Conservation (phyloP, 139 green algal genomes). For the Prasinococcaceae sp. region DNA sequence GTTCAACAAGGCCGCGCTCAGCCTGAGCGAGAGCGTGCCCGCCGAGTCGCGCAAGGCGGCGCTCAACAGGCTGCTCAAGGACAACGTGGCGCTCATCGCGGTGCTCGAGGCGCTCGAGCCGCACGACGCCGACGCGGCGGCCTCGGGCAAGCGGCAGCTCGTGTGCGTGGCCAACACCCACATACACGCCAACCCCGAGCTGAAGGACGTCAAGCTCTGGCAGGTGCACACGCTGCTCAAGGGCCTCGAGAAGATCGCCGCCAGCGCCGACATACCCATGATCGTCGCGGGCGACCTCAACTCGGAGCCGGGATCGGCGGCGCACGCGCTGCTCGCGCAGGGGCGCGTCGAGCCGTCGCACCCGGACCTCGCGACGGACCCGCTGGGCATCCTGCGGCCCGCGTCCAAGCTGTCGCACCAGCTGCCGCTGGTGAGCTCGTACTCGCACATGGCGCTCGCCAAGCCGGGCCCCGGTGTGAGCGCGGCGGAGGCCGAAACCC, state of each 20-base stretch:
- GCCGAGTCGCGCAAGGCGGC: conserved; percentile 59
- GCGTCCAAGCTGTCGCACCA: conserved; percentile 55
- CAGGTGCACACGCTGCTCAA: conserved; percentile 99
- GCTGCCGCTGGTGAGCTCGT: conserved; percentile 27
- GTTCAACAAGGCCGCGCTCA: conserved; percentile 98
- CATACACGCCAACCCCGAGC: conserved; percentile 95
- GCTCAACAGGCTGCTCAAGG: conserved; percentile 88
- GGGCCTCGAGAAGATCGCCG: conserved; percentile 95
- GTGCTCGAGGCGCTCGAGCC: conserved; percentile 82
- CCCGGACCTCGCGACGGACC: conserved; percentile 61
- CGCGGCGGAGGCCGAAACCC: conserved; percentile 11
- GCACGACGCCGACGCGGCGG: conserved; percentile 22
- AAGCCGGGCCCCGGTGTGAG: neutral
- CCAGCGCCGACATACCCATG: conserved; percentile 45
- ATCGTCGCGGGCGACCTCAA: conserved; percentile 93
- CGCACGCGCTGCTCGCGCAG: conserved; percentile 74
- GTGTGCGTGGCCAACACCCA: conserved; percentile 98
- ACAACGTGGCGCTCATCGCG: conserved; percentile 93
- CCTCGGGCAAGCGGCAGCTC: conserved; percentile 48
- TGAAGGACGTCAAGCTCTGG: conserved; percentile 97
- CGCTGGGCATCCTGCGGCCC: conserved; percentile 57
- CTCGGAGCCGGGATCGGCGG: conserved; percentile 58
- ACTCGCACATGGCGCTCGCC: conserved; percentile 40
- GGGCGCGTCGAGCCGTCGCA: conserved; percentile 52
- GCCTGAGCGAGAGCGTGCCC: conserved; percentile 60